Conservation (phyloP, 2,329 filamentous ascomycete genomes). For the Phoma herbarum region DNA sequence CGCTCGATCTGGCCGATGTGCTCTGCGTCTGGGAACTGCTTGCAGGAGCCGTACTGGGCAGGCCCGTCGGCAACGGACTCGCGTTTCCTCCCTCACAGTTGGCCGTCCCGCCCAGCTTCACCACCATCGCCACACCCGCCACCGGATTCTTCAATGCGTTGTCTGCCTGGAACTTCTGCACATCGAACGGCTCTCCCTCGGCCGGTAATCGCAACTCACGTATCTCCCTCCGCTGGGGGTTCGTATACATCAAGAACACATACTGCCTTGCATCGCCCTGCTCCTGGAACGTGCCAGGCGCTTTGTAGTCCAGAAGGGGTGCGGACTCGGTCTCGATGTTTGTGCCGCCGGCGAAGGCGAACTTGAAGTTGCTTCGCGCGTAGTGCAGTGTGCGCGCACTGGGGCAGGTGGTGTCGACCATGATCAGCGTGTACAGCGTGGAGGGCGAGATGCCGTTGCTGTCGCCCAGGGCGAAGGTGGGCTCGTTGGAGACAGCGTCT, state of each 20-base stretch:
- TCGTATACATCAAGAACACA: conserved; percentile 44
- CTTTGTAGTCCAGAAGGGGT: conserved; percentile 39
- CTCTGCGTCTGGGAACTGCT: conserved; percentile 4
- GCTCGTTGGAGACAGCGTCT: conserved; percentile 39
- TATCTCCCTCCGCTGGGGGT: conserved; percentile 36
- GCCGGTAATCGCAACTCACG: conserved; percentile 35
- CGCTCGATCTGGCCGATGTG: neutral
- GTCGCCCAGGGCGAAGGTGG: conserved; percentile 48
- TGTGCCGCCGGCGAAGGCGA: conserved; percentile 36
- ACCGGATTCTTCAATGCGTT: conserved; percentile 40
- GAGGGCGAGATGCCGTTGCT: conserved; percentile 40
- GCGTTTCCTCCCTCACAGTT: conserved; percentile 24
- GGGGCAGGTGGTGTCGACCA: conserved; percentile 47
- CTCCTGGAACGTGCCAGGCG: conserved; percentile 44
- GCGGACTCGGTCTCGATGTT: conserved; percentile 34
- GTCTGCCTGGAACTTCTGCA: conserved; percentile 40
- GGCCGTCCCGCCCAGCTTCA: conserved; percentile 42
- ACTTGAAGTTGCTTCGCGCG: conserved; percentile 43
- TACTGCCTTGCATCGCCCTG: conserved; percentile 45
- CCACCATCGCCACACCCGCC: conserved; percentile 47
- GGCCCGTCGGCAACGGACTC: neutral
- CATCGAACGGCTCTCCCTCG: conserved; percentile 39
- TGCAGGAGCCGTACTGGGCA: neutral
- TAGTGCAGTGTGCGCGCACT: conserved; percentile 43
- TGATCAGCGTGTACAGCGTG: conserved; percentile 42